Conservation (phyloP, 202 grass and related monocot species). For the Schoenoplectus triqueter region DNA sequence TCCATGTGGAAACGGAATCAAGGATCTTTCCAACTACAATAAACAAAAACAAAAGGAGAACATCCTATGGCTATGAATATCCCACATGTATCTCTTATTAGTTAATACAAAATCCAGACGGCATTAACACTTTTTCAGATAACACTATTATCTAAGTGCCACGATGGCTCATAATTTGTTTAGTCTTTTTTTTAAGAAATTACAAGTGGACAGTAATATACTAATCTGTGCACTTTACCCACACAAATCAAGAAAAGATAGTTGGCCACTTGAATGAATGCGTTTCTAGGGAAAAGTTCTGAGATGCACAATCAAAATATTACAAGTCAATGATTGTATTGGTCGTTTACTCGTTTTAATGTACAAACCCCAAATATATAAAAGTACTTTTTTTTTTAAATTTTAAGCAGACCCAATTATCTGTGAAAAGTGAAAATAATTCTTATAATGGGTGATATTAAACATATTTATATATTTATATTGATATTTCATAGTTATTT, state of each 20-base stretch:
- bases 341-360: background rate
- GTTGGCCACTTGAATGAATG: background rate
- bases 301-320: background rate
- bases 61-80: constrained; percentile 21
- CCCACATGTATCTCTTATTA: constrained; percentile 28
- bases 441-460: background rate
- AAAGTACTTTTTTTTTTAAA: background rate
- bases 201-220: constrained; percentile 10
- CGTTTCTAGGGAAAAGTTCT: background rate
- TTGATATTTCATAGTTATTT: background rate
- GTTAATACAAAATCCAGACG: background rate
- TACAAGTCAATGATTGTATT: background rate
- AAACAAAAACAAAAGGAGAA: constrained; percentile 13
- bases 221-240: constrained; percentile 11
- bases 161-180: constrained; percentile 17
- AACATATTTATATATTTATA: background rate
- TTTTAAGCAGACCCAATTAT: background rate
- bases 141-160: constrained; percentile 14
- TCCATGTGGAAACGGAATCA: constrained; percentile 29
- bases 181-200: background rate
- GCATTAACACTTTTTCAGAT: constrained; percentile 34
- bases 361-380: background rate
- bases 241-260: constrained; percentile 1
- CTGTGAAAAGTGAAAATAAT: background rate
- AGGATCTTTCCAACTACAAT: constrained; percentile 31